A percentile compares a stretch with the other conserved stretches of the same genome.
Evolutionary conservation across 2,329 filamentous ascomycete species (phyloP).

Genomic region (Cryphonectria nitschkei): DNA sequence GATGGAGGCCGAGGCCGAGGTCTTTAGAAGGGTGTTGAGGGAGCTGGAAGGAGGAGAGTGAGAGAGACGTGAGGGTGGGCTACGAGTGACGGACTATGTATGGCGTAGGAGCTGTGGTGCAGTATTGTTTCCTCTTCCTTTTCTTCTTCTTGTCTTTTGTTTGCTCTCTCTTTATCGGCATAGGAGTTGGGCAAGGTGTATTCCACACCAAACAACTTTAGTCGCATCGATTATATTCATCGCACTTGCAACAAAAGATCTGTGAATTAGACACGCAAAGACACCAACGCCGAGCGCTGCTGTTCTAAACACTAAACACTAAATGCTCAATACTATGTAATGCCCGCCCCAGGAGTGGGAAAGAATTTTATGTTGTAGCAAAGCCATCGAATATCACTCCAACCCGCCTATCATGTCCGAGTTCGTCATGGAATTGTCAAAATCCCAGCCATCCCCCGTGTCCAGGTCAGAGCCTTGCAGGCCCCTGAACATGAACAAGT

Average conservation of each 20-base stretch:
- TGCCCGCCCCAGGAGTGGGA: not conserved
- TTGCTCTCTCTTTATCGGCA: too few relatives aligned
- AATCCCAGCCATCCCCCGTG: slow-evolving; percentile 34
- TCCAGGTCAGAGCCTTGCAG: slow-evolving; percentile 29
- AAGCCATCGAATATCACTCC: slow-evolving; percentile 30
- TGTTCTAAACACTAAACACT: not conserved
- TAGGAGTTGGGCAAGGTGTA: too few relatives aligned
- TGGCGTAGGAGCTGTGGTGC: too few relatives aligned
- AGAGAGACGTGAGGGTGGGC: too few relatives aligned
- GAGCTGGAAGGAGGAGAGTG: slow-evolving; percentile 43
- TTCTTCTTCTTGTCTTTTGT: too few relatives aligned
- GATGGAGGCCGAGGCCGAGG: slow-evolving; percentile 78
- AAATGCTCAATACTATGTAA: too few relatives aligned
- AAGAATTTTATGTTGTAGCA: not conserved
- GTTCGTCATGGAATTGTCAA: slow-evolving; percentile 33
- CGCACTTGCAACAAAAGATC: not conserved
- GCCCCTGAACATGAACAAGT: slow-evolving; percentile 38
- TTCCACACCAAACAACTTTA: not conserved
- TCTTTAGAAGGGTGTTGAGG: slow-evolving; percentile 59
- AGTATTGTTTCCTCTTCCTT: too few relatives aligned
- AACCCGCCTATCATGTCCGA: slow-evolving; percentile 36
- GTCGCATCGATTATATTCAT: not conserved
- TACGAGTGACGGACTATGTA: too few relatives aligned
- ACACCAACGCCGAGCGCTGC: not conserved
- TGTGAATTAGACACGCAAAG: not conserved